Evolutionary conservation across 1,284 basidiomycete genomes (phyloP).

Genomic region (Neonothopanus nambi): DNA sequence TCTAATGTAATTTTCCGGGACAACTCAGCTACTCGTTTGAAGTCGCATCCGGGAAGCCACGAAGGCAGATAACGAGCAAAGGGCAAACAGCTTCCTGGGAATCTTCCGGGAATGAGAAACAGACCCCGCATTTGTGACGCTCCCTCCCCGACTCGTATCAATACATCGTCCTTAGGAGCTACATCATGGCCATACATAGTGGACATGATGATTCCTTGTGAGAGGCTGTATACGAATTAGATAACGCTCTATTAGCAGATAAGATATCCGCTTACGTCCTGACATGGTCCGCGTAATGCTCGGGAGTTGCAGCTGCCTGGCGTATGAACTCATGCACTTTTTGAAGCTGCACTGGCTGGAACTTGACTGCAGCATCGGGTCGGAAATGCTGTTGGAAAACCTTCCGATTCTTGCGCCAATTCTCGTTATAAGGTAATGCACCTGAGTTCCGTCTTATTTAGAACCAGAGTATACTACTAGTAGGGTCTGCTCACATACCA

Average conservation of each 20-base stretch:
- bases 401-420: conserved; percentile 28
- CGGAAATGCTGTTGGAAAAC: conserved; percentile 31
- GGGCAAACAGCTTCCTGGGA: background rate
- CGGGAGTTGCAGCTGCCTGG: conserved; percentile 21
- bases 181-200: conserved; percentile 9
- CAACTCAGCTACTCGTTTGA: background rate
- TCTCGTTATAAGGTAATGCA: conserved; percentile 23
- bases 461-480: background rate
- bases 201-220: conserved; percentile 2
- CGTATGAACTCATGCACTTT: conserved; percentile 26
- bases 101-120: background rate
- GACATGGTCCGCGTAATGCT: conserved; percentile 25
- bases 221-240: background rate
- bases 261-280: conserved; percentile 21
- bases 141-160: background rate
- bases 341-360: conserved; percentile 21
- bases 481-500: background rate
- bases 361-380: conserved; percentile 18
- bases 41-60: conserved; percentile 5
- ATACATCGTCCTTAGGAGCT: background rate
- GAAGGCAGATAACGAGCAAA: conserved; percentile 2
- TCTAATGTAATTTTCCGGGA: background rate
- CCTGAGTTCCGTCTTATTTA: background rate
- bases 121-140: background rate
- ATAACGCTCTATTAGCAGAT: background rate